Evolutionary conservation across 2,329 filamentous ascomycete species (phyloP), one percentile per base, ranked within the genome.

Genomic region (Lachnellula arida): DNA sequence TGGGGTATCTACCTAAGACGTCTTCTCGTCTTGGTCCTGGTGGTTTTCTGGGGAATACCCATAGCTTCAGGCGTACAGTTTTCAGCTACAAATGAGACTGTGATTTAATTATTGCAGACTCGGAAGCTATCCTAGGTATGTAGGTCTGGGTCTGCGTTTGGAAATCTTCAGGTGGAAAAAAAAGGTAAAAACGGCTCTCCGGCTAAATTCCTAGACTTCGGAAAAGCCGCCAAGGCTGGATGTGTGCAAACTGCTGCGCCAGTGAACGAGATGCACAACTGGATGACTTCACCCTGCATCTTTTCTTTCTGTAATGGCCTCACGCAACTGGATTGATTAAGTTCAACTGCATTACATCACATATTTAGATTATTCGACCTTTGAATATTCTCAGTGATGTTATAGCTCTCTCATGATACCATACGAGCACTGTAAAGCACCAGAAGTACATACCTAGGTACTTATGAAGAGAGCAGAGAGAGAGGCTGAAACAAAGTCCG

Each of bases 11-110:
- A 87, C 86, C 86, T 84, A 19, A 81, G 84, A 68, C 85, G 82
- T 61, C 87, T 81, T 72, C 89, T 82, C 3, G 87, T 92, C 75
- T 92, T 92, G 55, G 82, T 85, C 60, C 85, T 78, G n/a, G 83
- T 86, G 46, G 79, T 77, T 69, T 85, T 85, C 63, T 82, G 83
- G 32, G 79, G 76, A 59, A 88, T 81, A 46, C 87, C 88, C 88
- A 91, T 47, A 5, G 44, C n/a, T 15, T 11, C n/a, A 47, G 22
- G 23, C 11, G 44, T 5, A 23, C 12, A 15, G 32, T 47, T 14
- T 32, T 17, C 17, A 28, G 22, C 22, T 46, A 23, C 14, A 47
- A 32, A 34, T 17, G 15, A 22, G n/a, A 14, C 44, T 25, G 7
- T 25, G 44, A 15, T 47, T 32, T 7, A 17, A 32, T 12, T 3